phyloP scores from a whole-genome alignment of 192 early-diverging fungal genomes.

The Entrophospora sp. region DNA sequence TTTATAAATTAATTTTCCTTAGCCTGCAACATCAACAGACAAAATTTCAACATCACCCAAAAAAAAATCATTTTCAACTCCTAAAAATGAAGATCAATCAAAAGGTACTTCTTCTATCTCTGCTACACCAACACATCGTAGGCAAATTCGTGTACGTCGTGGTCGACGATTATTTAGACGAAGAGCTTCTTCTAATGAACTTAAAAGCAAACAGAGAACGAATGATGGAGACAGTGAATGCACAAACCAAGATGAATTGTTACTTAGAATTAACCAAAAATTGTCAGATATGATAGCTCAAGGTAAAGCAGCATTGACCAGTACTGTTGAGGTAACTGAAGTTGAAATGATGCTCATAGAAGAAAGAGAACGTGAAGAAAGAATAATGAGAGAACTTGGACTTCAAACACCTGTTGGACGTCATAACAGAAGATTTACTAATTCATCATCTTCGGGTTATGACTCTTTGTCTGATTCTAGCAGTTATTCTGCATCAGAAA shows the following conservation, averaged over 20 bases:
- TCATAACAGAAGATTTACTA: background rate
- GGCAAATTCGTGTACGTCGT: constrained; percentile 6
- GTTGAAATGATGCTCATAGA: constrained; percentile 3
- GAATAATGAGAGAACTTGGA: background rate
- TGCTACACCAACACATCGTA: too few species aligned
- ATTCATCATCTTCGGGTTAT: background rate
- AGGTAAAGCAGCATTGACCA: constrained; percentile 7
- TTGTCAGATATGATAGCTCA: constrained; percentile 5
- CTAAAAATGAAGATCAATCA: too few species aligned
- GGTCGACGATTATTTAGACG: background rate
- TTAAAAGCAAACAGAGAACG: background rate
- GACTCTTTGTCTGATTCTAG: too few species aligned
- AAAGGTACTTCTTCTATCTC: too few species aligned
- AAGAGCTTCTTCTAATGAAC: background rate
- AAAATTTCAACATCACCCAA: too few species aligned
- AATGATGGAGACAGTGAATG: background rate
- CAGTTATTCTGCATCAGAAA: too few species aligned
- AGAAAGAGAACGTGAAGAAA: constrained; percentile 11
- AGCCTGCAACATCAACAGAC: too few species aligned
- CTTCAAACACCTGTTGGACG: background rate
- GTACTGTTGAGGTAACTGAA: constrained; percentile 13
- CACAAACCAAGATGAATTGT: background rate
- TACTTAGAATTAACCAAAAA: background rate
- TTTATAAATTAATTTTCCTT: too few species aligned
- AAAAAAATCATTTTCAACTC: too few species aligned